Percentiles rank a stretch among this genome's conserved stretches.
These are phyloP conservation scores for Fraxinus cuspidata DNA, from an alignment of 257 asterid genomes.

Conservation along the genomic window DNA sequence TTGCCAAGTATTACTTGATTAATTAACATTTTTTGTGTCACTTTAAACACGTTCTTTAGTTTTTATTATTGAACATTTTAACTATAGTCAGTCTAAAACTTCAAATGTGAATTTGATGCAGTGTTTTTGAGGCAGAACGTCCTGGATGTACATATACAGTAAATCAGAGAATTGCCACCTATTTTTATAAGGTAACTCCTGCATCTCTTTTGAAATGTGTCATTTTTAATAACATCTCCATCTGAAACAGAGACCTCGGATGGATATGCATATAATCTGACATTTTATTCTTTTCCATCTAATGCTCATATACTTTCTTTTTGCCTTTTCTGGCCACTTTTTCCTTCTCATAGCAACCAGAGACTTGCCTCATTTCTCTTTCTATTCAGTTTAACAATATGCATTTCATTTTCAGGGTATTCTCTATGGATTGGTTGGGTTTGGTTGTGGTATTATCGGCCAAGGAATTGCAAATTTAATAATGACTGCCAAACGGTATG, in stretches of 20 bases:
- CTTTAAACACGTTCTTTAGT: background rate
- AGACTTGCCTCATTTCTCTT: background rate
- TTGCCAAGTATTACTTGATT: background rate
- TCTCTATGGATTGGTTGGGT: slow-evolving; percentile 87
- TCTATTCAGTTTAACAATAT: slow-evolving; percentile 6
- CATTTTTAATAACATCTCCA: background rate
- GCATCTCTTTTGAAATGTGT: background rate
- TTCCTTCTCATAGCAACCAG: background rate
- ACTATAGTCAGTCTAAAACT: slow-evolving; percentile 6
- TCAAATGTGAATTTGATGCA: slow-evolving; percentile 32
- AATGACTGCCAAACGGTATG: slow-evolving; percentile 93
- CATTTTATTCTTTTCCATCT: slow-evolving; percentile 5
- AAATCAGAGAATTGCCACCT: slow-evolving; percentile 83
- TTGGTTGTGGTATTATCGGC: slow-evolving; percentile 94
- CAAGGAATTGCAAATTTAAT: slow-evolving; percentile 96
- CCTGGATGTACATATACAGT: slow-evolving; percentile 79
- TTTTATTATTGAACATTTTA: background rate
- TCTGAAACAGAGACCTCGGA: background rate
- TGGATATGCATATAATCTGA: background rate
- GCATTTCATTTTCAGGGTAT: slow-evolving; percentile 61
- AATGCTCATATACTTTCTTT: background rate
- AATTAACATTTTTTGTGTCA: background rate
- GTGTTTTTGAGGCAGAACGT: slow-evolving; percentile 94
- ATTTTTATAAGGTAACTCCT: slow-evolving; percentile 73
- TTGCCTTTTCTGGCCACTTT: background rate